Conservation (phyloP, 2,329 filamentous ascomycete species). For the Fusarium pseudograminearum region DNA sequence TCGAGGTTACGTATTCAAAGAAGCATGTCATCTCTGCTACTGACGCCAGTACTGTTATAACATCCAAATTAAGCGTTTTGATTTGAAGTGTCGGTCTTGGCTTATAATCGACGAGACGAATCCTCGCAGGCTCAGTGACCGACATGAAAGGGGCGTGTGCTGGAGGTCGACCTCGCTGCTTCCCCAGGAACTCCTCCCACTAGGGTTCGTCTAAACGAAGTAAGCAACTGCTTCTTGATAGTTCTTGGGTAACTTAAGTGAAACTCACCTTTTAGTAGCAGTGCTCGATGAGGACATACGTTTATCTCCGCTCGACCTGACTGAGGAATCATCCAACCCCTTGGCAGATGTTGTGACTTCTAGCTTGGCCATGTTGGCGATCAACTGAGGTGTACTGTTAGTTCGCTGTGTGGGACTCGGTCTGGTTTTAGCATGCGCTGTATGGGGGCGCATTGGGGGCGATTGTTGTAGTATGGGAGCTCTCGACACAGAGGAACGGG, state of each 20-base stretch:
- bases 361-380: conserved; percentile 44
- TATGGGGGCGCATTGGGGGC: conserved; percentile 62
- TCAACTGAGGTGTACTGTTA: conserved; percentile 63
- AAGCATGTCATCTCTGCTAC: conserved; percentile 66
- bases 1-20: conserved; percentile 52
- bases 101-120: conserved; percentile 51
- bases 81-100: conserved; percentile 51
- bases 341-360: conserved; percentile 40
- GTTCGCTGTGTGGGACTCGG: conserved; percentile 59
- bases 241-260: conserved; percentile 69
- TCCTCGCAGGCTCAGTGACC: conserved; percentile 59
- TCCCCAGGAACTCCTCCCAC: conserved; percentile 60
- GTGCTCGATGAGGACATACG: conserved; percentile 65
- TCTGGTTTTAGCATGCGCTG: conserved; percentile 63
- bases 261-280: conserved; percentile 71
- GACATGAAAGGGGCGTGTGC: conserved; percentile 52
- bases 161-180: conserved; percentile 61
- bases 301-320: conserved; percentile 57
- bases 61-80: conserved; percentile 63
- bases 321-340: conserved; percentile 51
- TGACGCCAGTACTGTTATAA: conserved; percentile 68
- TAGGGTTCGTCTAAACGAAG: conserved; percentile 70
- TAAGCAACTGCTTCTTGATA: conserved; percentile 71
- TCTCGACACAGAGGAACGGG: conserved; percentile 51
- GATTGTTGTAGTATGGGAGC: conserved; percentile 37